These are phyloP conservation scores for Amesomyces nigricolor DNA, from an alignment of 2,329 filamentous ascomycete genomes.

Conservation along the genomic window DNA sequence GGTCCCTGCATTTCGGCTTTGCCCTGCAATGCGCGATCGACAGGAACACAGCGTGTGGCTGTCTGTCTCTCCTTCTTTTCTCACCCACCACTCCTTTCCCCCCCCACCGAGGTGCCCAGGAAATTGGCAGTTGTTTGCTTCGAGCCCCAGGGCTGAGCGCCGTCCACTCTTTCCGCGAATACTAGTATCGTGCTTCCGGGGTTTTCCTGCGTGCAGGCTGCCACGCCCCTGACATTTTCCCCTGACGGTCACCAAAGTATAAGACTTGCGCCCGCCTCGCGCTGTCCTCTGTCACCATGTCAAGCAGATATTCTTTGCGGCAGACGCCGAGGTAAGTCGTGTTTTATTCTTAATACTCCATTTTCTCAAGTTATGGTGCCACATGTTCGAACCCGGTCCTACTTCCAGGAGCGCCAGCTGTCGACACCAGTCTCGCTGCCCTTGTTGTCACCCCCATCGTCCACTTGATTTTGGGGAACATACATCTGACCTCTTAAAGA, in stretches of 20 bases:
- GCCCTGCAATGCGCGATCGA: neutral
- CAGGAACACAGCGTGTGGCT: conserved; percentile 1
- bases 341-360: neutral
- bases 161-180: neutral
- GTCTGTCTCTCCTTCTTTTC: neutral
- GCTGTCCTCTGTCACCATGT: conserved; percentile 23
- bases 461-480: neutral
- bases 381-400: neutral
- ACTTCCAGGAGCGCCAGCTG: neutral
- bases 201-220: neutral
- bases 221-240: neutral
- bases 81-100: conserved; percentile 1
- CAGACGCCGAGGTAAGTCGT: conserved; percentile 31
- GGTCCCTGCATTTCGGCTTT: conserved; percentile 8
- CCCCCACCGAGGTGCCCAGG: neutral
- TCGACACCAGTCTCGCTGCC: neutral
- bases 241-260: neutral
- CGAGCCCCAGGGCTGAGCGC: neutral
- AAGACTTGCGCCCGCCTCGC: conserved; percentile 12
- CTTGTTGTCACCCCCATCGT: too few species aligned
- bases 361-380: neutral
- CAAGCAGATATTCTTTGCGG: conserved; percentile 30
- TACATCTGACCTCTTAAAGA: conserved; percentile 30
- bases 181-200: conserved; percentile 13
- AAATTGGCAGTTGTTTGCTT: neutral